These are phyloP conservation scores for Eucalyptus tenuipes DNA, from an alignment of 345 rosid genomes.

Conservation along the genomic window DNA sequence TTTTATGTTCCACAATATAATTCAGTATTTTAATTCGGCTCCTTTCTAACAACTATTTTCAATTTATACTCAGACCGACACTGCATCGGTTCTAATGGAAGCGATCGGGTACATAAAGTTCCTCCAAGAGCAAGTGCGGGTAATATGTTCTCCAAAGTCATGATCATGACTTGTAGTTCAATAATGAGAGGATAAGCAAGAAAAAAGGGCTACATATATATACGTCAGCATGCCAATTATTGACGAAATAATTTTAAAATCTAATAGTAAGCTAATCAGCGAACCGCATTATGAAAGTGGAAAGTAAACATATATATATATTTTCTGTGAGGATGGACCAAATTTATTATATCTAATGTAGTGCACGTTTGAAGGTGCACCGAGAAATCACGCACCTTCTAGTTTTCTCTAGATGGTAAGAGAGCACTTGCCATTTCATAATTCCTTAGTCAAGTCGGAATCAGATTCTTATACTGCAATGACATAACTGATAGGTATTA, in stretches of 20 bases:
- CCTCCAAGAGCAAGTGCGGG: slow-evolving; percentile 84
- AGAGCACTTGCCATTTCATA: not conserved
- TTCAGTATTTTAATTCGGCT: not conserved
- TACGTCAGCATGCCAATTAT: not conserved
- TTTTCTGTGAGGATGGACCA: not conserved
- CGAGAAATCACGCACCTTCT: not conserved
- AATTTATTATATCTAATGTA: not conserved
- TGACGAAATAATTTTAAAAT: not conserved
- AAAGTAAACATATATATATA: not conserved
- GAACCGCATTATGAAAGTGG: not conserved
- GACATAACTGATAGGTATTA: not conserved
- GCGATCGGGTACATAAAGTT: slow-evolving; percentile 67
- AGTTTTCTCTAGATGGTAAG: not conserved
- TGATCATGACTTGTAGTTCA: not conserved
- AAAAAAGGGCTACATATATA: not conserved
- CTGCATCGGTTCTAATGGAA: slow-evolving; percentile 81
- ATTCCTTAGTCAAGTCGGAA: not conserved
- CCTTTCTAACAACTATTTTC: not conserved
- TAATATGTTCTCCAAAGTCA: not conserved
- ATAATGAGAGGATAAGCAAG: not conserved
- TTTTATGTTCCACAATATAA: not conserved
- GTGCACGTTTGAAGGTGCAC: not conserved
- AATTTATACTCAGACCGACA: slow-evolving; percentile 58
- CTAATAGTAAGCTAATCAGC: not conserved
- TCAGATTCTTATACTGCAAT: not conserved